phyloP scores from a whole-genome alignment of 1,139 yeast species.

The Blastobotrys elegans region DNA sequence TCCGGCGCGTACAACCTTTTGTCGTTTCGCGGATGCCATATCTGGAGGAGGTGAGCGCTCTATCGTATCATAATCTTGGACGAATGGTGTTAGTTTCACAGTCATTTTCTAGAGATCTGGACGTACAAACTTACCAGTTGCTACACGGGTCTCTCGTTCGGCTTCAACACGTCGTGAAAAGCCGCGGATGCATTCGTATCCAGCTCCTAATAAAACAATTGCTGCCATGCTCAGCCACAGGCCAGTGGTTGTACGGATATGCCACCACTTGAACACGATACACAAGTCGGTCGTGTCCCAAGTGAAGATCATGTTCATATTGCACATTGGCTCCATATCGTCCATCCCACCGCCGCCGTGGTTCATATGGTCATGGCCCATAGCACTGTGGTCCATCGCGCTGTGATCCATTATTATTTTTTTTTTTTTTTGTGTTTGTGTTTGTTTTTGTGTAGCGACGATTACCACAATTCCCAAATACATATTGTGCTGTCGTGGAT shows the following conservation, averaged over 20 bases:
- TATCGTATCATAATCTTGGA: conserved; percentile 1
- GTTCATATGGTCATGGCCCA: conserved; percentile 31
- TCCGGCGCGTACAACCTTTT: conserved; percentile 28
- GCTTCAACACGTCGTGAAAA: conserved; percentile 10
- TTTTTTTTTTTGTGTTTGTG: neutral
- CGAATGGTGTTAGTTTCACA: neutral
- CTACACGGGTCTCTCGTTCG: neutral
- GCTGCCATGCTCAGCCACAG: conserved; percentile 50
- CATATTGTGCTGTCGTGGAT: too few relatives aligned
- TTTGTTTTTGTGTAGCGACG: neutral
- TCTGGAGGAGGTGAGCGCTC: conserved; percentile 10
- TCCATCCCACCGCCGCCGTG: conserved; percentile 21
- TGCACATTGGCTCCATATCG: conserved; percentile 42
- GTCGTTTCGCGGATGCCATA: conserved; percentile 9
- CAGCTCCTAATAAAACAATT: conserved; percentile 47
- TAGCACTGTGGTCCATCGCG: conserved; percentile 17
- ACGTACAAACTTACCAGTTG: conserved; percentile 8
- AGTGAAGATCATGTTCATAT: conserved; percentile 78
- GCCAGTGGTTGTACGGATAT: conserved; percentile 48
- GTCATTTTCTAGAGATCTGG: neutral
- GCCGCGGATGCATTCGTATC: conserved; percentile 55
- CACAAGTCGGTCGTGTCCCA: conserved; percentile 76
- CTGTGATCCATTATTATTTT: conserved; percentile 26
- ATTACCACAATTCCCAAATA: neutral
- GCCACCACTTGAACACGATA: conserved; percentile 77